Evolutionary conservation across 257 asterid species (phyloP), one percentile per base, ranked within the genome.

Genomic region (Solanum okadae): DNA sequence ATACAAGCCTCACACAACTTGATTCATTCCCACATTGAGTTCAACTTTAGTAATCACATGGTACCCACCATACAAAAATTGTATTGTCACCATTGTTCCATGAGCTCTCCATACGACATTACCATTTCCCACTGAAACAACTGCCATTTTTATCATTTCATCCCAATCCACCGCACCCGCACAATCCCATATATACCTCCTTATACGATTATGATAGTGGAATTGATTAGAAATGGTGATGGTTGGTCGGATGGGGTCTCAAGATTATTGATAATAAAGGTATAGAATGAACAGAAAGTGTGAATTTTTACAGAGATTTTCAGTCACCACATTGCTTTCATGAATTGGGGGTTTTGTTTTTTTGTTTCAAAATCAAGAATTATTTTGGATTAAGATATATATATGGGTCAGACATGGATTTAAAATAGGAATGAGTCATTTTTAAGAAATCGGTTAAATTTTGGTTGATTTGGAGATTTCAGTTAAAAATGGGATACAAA

Each of bases 11-110:
- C 96, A 97, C 29, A 97, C 99, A 87, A 96, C 92, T 95, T 97
- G 98, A 91, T 94, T 97, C 79, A 96, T 90, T 33, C 99, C 99
- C 79, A 94, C 96, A 88, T 96, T 94, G 88, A 97, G 99, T 27
- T 99, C 99, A 35, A 97, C 93, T 88, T 97, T 95, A 87, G 99
- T 95, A 90, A 97, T 92, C 86, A 97, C 98, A 91, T 97, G 99
- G 91, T 94, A 94, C 1, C 96, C 99, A 88, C 99, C 98, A 88
- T 87, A 85, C 90, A 94, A 88, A 65, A 96, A 89, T 94, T 96
- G 98, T 61, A 97, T 98, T 90, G 90, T 85, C 82, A 93, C 98
- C 99, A 97, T 93, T 85, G 96, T 96, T 90, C 92, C 44, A 83
- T 97, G 98, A 29, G 99, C 99, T 90, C 90, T 91, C 93, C 93